Evolutionary conservation across 177 flowering plant species (phyloP).

Genomic region (Vitis hybrid): DNA sequence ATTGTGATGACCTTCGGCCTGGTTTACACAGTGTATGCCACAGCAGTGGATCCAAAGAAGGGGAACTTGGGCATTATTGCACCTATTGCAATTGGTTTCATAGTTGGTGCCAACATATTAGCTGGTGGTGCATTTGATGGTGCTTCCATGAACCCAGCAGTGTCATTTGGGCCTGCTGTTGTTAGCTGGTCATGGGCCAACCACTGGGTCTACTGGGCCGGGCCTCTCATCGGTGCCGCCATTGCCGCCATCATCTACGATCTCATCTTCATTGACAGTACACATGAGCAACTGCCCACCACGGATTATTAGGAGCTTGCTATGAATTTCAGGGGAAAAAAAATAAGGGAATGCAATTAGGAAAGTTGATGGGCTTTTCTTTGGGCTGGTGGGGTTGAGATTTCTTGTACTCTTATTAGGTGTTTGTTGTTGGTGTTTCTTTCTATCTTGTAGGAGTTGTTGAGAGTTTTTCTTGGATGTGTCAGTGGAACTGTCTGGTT

Average conservation of each 20-base stretch:
- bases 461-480: conserved; percentile 1
- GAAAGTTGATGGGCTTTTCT: neutral
- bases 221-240: conserved; percentile 51
- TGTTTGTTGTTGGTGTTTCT: conserved; percentile 3
- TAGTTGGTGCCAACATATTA: conserved; percentile 61
- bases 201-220: conserved; percentile 65
- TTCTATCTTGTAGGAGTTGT: neutral
- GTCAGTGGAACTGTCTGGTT: neutral
- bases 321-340: conserved; percentile 3
- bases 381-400: neutral
- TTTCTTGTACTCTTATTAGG: conserved; percentile 1
- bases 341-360: conserved; percentile 6
- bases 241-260: conserved; percentile 52
- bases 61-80: conserved; percentile 51
- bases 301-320: conserved; percentile 31
- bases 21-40: conserved; percentile 65
- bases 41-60: conserved; percentile 63
- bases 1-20: conserved; percentile 65
- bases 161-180: conserved; percentile 53
- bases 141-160: conserved; percentile 67
- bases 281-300: conserved; percentile 39
- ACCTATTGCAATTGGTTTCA: conserved; percentile 54
- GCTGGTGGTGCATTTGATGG: conserved; percentile 62
- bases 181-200: conserved; percentile 56
- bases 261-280: conserved; percentile 32